Base-by-base conservation (phyloP, 2,329 filamentous ascomycete genomes). In the Neofusicoccum parvum region DNA sequence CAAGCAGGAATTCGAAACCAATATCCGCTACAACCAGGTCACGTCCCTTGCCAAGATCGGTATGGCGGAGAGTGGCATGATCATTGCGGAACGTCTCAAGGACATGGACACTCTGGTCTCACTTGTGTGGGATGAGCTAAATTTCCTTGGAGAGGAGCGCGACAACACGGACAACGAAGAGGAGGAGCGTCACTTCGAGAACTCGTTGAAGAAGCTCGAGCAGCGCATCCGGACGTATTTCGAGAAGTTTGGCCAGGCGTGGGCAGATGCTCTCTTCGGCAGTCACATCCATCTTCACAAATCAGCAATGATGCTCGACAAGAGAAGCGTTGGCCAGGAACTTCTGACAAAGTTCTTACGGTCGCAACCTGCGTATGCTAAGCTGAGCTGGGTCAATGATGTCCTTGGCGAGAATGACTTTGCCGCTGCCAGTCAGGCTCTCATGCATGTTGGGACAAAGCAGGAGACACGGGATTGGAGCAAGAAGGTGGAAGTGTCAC, bases 381-480 rank as follows among this genome's bases (percentile, higher is more conserved):
- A 92, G 71, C 84, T 99, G 50, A 89, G 90, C 56, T 99, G 95
- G 95, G 96, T 99, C 80, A 96, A 99, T 75, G 94, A 98, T 74
- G 85, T 98, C 7, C 84, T 88, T 67, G 85, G 86, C 27, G 91
- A 95, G 74, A 84, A 88, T 66, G 88, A 97, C 71, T 92, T 92
- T 68, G 82, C 86, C 12, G 85, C 87, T 65, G 94, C 94, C 11
- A 89, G 90, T 5, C 80, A 87, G 48, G 90, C 89, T 0, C 83
- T 99, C 53, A 81, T 91, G 49, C 81, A 87, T 7, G 83, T 94
- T 20, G 93, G 92, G 0, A 80, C 89, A 20, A 83, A 85, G 58
- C 87, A 88, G 63, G 94, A 97, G 76, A 86, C 87, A 62, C 90
- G 94, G 71, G 80, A 95, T 3, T 98, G 94, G 94, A 92, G 88